A percentile compares a stretch with the other conserved stretches of the same genome.
Evolutionary conservation across 805 yeast species (phyloP).

Genomic region (Myxozyma lipomycoides): DNA sequence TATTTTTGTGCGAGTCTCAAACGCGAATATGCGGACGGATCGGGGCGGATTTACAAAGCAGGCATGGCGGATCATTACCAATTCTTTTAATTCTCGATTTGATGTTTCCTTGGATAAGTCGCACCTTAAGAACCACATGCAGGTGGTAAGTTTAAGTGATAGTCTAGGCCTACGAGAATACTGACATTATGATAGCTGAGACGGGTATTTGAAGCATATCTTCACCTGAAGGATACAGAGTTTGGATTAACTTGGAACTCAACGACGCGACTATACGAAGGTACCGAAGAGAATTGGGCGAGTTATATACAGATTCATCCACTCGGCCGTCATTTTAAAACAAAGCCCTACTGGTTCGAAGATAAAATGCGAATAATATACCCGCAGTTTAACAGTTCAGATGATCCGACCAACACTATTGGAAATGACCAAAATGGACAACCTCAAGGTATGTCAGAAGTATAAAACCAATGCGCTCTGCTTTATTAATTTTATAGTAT

Average conservation of each 20-base stretch:
- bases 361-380: constrained; percentile 11
- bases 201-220: constrained; percentile 21
- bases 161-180: background rate
- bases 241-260: constrained; percentile 12
- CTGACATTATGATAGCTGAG: constrained; percentile 2
- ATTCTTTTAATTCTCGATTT: constrained; percentile 13
- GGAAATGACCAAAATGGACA: too few relatives aligned
- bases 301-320: constrained; percentile 6
- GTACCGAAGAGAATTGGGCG: constrained; percentile 15
- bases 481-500: too few relatives aligned
- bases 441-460: too few relatives aligned
- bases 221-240: constrained; percentile 4
- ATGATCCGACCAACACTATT: too few relatives aligned
- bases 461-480: too few relatives aligned
- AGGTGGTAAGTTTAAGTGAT: constrained; percentile 7
- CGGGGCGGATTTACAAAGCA: constrained; percentile 20
- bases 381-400: constrained; percentile 3
- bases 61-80: constrained; percentile 20
- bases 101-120: constrained; percentile 16
- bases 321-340: constrained; percentile 7
- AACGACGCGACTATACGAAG: constrained; percentile 9
- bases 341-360: constrained; percentile 13
- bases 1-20: background rate
- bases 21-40: background rate
- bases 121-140: constrained; percentile 22